Conservation (phyloP, 441 rosid genomes). For the Rhodomyrtus psidioides region DNA sequence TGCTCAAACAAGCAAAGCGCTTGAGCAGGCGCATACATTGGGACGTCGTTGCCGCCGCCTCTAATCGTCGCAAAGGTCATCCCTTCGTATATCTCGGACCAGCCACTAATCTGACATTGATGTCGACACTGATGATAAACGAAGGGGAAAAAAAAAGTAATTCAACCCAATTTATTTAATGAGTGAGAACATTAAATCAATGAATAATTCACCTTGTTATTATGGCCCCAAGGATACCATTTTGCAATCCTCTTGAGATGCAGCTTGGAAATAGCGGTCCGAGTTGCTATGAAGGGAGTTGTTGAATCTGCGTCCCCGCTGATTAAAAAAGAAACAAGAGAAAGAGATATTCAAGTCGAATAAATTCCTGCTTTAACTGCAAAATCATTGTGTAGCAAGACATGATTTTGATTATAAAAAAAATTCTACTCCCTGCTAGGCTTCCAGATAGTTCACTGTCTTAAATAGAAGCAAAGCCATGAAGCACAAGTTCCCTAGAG, state of each 20-base stretch:
- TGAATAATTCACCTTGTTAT: neutral
- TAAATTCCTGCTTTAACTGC: neutral
- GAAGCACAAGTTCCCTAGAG: neutral
- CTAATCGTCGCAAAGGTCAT: neutral
- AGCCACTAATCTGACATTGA: neutral
- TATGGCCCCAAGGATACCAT: neutral
- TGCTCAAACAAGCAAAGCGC: neutral
- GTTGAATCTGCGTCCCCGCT: neutral
- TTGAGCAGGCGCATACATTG: neutral
- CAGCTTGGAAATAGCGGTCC: neutral
- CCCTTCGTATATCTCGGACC: neutral
- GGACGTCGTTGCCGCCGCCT: neutral
- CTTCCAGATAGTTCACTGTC: neutral
- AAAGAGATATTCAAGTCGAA: neutral
- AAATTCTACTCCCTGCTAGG: neutral
- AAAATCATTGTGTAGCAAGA: neutral
- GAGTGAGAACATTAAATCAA: neutral
- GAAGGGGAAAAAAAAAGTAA: too few species aligned
- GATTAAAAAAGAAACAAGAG: neutral
- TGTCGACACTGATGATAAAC: too few species aligned
- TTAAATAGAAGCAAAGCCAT: neutral
- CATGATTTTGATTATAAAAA: neutral
- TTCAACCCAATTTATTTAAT: too few species aligned
- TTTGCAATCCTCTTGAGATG: neutral
- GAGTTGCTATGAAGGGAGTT: neutral